phyloP scores from a whole-genome alignment of 2,329 filamentous ascomycete species.

The Hansfordia pulvinata region DNA sequence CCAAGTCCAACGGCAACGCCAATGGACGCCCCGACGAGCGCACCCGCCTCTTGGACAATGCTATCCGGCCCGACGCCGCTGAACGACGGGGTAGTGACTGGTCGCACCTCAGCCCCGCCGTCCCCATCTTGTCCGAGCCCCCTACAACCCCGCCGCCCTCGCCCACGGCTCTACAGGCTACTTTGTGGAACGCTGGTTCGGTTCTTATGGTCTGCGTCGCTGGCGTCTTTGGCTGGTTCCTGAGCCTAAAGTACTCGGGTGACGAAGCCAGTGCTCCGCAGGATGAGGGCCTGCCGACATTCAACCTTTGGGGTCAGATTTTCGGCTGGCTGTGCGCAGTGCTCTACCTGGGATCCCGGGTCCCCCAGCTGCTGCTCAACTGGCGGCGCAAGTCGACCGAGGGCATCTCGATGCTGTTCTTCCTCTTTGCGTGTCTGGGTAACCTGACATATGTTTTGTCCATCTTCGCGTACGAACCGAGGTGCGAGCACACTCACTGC shows the following conservation, averaged over 20 bases:
- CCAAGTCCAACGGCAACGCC: constrained; percentile 22
- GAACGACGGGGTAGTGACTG: constrained; percentile 40
- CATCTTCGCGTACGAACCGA: constrained; percentile 79
- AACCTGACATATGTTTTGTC: constrained; percentile 89
- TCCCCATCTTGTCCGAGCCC: constrained; percentile 51
- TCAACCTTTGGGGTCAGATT: constrained; percentile 71
- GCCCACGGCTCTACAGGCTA: constrained; percentile 38
- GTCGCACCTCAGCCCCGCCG: constrained; percentile 64
- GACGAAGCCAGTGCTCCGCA: constrained; percentile 20
- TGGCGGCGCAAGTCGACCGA: constrained; percentile 87
- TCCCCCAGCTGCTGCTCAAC: constrained; percentile 87
- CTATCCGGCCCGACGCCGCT: constrained; percentile 26
- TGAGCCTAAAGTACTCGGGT: constrained; percentile 39
- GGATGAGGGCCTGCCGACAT: constrained; percentile 38
- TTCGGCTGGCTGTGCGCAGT: constrained; percentile 89
- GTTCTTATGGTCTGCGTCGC: constrained; percentile 73
- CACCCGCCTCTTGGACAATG: constrained; percentile 31
- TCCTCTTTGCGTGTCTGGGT: constrained; percentile 89
- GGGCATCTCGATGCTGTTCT: constrained; percentile 87
- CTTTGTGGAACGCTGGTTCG: constrained; percentile 61
- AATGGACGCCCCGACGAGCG: constrained; percentile 32
- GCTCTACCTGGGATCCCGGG: constrained; percentile 76
- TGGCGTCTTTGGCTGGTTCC: constrained; percentile 75
- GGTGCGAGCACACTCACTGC: constrained; percentile 46
- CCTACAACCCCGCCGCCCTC: constrained; percentile 27